phyloP scores from a whole-genome alignment of 2,329 filamentous ascomycete genomes.

The Colletotrichum salicis region DNA sequence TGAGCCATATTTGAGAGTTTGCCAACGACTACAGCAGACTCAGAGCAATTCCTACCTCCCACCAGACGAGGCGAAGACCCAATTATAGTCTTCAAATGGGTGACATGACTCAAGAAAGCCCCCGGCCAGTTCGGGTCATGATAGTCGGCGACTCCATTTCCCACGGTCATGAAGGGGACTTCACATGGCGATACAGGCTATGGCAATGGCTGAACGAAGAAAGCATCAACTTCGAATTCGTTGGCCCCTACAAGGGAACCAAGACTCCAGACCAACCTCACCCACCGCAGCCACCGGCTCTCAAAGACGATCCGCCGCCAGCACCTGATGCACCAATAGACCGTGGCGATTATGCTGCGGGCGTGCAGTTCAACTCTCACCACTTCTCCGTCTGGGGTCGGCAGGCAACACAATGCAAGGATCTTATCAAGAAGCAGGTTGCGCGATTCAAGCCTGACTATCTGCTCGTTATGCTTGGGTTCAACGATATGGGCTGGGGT shows the following conservation, averaged over 20 bases:
- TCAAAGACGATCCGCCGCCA: background rate
- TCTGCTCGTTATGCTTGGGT: slow-evolving; percentile 47
- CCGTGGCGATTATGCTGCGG: slow-evolving; percentile 46
- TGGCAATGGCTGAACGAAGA: slow-evolving; percentile 50
- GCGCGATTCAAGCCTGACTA: slow-evolving; percentile 44
- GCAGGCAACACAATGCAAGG: slow-evolving; percentile 44
- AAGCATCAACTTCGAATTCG: slow-evolving; percentile 41
- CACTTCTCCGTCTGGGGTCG: slow-evolving; percentile 50
- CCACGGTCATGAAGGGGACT: slow-evolving; percentile 52
- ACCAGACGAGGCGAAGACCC: background rate
- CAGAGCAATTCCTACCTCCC: background rate
- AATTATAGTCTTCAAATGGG: background rate
- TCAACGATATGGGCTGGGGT: slow-evolving; percentile 49
- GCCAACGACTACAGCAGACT: background rate
- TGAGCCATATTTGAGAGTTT: background rate
- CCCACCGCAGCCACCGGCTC: slow-evolving; percentile 32
- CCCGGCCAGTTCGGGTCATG: slow-evolving; percentile 41
- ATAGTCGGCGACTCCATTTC: slow-evolving; percentile 52
- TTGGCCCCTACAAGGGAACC: slow-evolving; percentile 51
- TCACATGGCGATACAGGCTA: slow-evolving; percentile 54
- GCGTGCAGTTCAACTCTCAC: slow-evolving; percentile 42
- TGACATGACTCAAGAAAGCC: background rate
- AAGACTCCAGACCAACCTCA: slow-evolving; percentile 30
- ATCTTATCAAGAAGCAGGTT: slow-evolving; percentile 42
- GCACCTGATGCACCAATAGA: background rate